Evolutionary conservation across 805 yeast genomes (phyloP), one percentile per base, ranked within the genome.

Genomic region (Hanseniaspora thailandica): DNA sequence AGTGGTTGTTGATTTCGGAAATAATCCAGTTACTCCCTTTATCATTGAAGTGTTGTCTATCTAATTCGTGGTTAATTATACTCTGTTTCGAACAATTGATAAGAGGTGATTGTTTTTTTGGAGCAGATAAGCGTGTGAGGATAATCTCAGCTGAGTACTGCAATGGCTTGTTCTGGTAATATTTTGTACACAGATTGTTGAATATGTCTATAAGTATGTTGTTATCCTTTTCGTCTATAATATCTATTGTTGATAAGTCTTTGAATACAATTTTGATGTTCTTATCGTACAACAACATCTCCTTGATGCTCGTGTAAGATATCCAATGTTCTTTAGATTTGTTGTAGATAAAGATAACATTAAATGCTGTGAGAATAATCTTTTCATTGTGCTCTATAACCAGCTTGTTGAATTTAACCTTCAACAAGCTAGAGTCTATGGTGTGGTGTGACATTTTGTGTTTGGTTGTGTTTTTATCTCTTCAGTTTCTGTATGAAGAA

Each of bases 1-100:
- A 86, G 34, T 78, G 75, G 30, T 68, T 63, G 63, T 93, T 93
- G 15, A 88, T 66, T 1, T 59, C 59, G 0, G 96, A 74, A 1
- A 81, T 54, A 55, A 97, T 72, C 97, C 97, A 93, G 38, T 61
- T 56, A 23, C 57, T 59, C 22, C 5, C 5, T 10, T 20, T 15
- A 12, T 3, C 3, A 1, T 26, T 25, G 22, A 35, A 50, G 4
- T 22, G 10, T 28, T 30, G 23, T 34, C 54, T 43, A 4, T 25
- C 15, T 20, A 35, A 17, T 22, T 50, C 54, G 12, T 34, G 15
- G 17, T 35, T n/a, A 15, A 43, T 20, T 2, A 25, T 50, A 12
- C 20, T 17, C 35, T 38, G 31, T 4, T 17, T 17, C 19, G 12
- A 43, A 31, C 25, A 26, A 19, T 43, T 17, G 5, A 43, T 43